Evolutionary conservation across 192 early-diverging fungal species (phyloP).

Genomic region (Chytriomyces sp.): DNA sequence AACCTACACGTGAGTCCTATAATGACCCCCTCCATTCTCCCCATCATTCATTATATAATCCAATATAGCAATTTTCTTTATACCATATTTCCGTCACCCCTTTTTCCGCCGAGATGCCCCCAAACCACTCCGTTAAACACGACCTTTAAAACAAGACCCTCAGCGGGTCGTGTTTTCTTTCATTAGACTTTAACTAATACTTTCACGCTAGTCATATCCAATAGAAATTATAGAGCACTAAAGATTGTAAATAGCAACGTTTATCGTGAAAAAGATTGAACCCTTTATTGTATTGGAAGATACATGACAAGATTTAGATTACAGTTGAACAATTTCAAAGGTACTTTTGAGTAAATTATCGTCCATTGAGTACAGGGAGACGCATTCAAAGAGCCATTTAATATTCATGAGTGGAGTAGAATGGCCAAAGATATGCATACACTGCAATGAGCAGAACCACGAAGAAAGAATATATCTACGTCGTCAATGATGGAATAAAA

Average conservation of each 20-base stretch:
- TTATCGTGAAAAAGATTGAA: conserved; percentile 18
- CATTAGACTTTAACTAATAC: too few relatives aligned
- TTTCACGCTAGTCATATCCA: conserved; percentile 5
- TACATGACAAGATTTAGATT: conserved; percentile 1
- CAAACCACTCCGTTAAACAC: too few relatives aligned
- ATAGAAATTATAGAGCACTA: conserved; percentile 16
- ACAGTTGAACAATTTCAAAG: not conserved
- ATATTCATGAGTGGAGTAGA: conserved; percentile 7
- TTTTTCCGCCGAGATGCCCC: too few relatives aligned
- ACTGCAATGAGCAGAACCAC: not conserved
- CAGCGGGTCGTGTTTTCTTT: too few relatives aligned
- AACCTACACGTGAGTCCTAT: too few relatives aligned
- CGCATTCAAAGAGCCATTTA: conserved; percentile 3
- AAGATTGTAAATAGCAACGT: not conserved
- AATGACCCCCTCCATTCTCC: too few relatives aligned
- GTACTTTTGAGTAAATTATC: conserved; percentile 15
- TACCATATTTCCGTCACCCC: too few relatives aligned
- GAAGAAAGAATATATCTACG: conserved; percentile 13
- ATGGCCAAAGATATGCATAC: conserved; percentile 23
- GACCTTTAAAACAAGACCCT: too few relatives aligned
- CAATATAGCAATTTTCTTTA: too few relatives aligned
- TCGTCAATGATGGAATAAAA: conserved; percentile 1
- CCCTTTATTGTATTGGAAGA: conserved; percentile 3
- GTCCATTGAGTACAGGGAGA: conserved; percentile 14
- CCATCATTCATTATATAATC: too few relatives aligned